Percentiles rank a stretch among this genome's conserved stretches.
These are phyloP conservation scores for Camellia oleifera DNA, from an alignment of 179 eudicot genomes.

Conservation along the genomic window DNA sequence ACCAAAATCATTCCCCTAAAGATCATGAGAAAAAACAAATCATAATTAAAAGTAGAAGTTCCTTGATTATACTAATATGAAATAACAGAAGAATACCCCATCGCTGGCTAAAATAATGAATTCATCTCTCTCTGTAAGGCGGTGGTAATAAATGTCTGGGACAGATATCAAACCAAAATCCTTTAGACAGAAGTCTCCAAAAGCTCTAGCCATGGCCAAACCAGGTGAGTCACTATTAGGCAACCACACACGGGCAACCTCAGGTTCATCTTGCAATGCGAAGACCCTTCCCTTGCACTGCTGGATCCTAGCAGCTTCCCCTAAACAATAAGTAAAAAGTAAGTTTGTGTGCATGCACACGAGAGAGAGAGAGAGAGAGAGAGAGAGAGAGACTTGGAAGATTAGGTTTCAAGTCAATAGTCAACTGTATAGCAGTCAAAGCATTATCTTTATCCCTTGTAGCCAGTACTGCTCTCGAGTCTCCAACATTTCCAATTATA, in stretches of 20 bases:
- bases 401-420: constrained; percentile 89
- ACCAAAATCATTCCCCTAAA: background rate
- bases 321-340: constrained; percentile 26
- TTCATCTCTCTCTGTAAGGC: constrained; percentile 49
- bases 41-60: background rate
- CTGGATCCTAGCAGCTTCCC: constrained; percentile 75
- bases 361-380: constrained; percentile 10
- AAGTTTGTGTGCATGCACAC: background rate
- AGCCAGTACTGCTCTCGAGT: constrained; percentile 91
- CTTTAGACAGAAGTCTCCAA: constrained; percentile 77
- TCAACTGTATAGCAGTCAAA: constrained; percentile 71
- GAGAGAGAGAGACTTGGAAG: constrained; percentile 59
- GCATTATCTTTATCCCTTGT: constrained; percentile 53
- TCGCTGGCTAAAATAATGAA: constrained; percentile 72
- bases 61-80: background rate
- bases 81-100: constrained; percentile 50
- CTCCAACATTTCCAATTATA: constrained; percentile 88
- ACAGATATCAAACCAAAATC: constrained; percentile 69
- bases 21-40: constrained; percentile 2
- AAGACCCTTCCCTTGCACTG: constrained; percentile 73
- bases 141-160: constrained; percentile 71
- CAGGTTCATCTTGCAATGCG: constrained; percentile 81
- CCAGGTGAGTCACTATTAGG: constrained; percentile 74
- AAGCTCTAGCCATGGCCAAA: constrained; percentile 81
- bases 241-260: constrained; percentile 79